Evolutionary conservation across 129 eudicot genomes (phyloP), one percentile per base, ranked within the genome.

Genomic region (Calendula officinalis): DNA sequence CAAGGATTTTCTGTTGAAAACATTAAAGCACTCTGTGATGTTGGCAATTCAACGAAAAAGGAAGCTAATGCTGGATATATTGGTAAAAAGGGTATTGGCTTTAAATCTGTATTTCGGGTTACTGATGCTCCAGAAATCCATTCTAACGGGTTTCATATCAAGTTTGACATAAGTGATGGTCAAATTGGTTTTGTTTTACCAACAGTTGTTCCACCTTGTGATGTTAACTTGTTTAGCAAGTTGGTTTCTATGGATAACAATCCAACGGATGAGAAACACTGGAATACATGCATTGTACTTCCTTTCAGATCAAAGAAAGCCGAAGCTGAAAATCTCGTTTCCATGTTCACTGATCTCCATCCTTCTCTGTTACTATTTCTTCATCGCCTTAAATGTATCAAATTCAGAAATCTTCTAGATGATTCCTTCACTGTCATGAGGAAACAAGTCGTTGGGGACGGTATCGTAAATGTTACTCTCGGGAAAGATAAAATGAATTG

Each of bases 11-110:
- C 85, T 41, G 83, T 74, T 13, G 77, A 81, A 66, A 84, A 92
- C 78, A 85, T 92, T 49, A 92, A 81, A 75, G 98, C 98, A 38
- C 98, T 92, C 42, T 92, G 98, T 70, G 96, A 92, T 81, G 95
- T 92, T 62, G 98, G 96, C 66, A 88, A 81, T 65, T 92, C 98
- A 67, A 92, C 96, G 14, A 92, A 92, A 76, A 92, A 81, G 80
- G 91, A 84, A 55, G 66, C 72, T 46, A 66, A 68, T 72, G 86
- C 91, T 68, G 98, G 98, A 73, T 92, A 92, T 71, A 92, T 92
- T 45, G 98, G 98, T 57, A 89, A 92, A 80, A 92, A 92, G 79
- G 98, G 98, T 66, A 92, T 92, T 63, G 98, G 98, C 54, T 92
- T 92, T 81, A 92, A 92, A 77, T 92, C 98, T 14, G 98, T 92